Evolutionary conservation across 2,329 filamentous ascomycete genomes (phyloP).

Genomic region (Ophiognomonia clavigignenti-juglandacearum): DNA sequence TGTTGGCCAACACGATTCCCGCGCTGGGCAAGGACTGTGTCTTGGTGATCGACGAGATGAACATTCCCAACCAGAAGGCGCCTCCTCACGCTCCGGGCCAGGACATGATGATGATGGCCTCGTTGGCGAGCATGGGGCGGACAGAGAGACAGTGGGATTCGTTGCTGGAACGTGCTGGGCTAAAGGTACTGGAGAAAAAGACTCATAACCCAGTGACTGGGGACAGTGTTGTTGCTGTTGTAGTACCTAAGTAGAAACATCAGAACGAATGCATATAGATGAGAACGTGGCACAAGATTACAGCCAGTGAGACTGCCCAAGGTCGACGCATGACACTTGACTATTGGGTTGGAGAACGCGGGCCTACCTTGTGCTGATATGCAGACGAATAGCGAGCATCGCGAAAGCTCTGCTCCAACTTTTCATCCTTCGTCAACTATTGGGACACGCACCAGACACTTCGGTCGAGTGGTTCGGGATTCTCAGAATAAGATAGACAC

Average conservation of each 20-base stretch:
- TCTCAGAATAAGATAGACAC: too few relatives aligned
- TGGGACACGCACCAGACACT: too few relatives aligned
- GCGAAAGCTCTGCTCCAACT: too few relatives aligned
- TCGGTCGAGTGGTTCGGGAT: too few relatives aligned
- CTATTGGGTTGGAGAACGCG: too few relatives aligned
- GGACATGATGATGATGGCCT: conserved; percentile 19
- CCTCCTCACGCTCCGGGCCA: conserved; percentile 2
- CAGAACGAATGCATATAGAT: too few relatives aligned
- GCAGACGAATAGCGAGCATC: too few relatives aligned
- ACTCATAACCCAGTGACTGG: not conserved
- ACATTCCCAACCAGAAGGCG: conserved; percentile 14
- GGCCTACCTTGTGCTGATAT: too few relatives aligned
- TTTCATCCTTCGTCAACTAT: too few relatives aligned
- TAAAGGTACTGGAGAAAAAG: not conserved
- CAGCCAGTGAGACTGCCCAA: too few relatives aligned
- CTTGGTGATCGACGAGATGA: conserved; percentile 20
- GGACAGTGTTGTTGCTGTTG: not conserved
- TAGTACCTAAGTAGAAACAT: not conserved
- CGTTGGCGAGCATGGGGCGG: conserved; percentile 16
- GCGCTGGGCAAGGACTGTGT: conserved; percentile 18
- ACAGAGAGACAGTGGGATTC: conserved; percentile 7
- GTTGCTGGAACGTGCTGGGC: conserved; percentile 4
- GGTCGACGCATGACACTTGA: too few relatives aligned
- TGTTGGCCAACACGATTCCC: conserved; percentile 9
- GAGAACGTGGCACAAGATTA: too few relatives aligned